phyloP scores from a whole-genome alignment of 2,329 filamentous ascomycete genomes.

The Teratosphaeria destructans region DNA sequence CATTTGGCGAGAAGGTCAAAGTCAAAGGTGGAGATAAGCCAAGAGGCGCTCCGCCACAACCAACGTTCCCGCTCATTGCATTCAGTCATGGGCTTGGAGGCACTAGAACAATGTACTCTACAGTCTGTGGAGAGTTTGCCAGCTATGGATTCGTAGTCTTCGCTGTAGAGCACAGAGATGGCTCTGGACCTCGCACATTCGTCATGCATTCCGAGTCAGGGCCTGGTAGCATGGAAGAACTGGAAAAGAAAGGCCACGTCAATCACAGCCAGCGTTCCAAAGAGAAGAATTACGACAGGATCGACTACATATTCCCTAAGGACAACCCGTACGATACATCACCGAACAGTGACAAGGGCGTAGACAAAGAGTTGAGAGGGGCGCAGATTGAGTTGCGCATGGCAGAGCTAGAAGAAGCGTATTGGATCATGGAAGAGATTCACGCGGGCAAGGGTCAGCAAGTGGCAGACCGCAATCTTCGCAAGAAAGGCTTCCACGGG shows the following conservation, averaged over 20 bases:
- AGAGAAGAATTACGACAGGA: constrained; percentile 17
- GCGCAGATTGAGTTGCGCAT: constrained; percentile 54
- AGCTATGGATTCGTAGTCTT: constrained; percentile 57
- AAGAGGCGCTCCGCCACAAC: constrained; percentile 27
- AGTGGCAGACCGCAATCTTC: constrained; percentile 44
- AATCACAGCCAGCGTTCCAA: constrained; percentile 17
- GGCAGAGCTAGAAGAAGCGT: constrained; percentile 55
- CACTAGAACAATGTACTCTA: constrained; percentile 52
- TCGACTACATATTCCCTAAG: constrained; percentile 54
- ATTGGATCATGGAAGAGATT: constrained; percentile 45
- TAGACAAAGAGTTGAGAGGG: constrained; percentile 49
- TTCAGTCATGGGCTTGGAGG: constrained; percentile 59
- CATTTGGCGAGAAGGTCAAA: constrained; percentile 31
- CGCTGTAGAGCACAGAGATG: constrained; percentile 55
- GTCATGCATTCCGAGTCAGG: constrained; percentile 43
- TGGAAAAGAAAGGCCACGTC: constrained; percentile 14
- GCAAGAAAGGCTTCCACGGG: constrained; percentile 47
- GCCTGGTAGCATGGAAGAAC: constrained; percentile 27
- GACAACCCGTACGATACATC: constrained; percentile 36
- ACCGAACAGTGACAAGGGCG: constrained; percentile 48
- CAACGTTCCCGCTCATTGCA: constrained; percentile 51
- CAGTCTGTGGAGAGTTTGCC: constrained; percentile 55
- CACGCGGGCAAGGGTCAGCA: constrained; percentile 43
- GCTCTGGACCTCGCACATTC: constrained; percentile 50
- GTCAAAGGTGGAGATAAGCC: constrained; percentile 30